These are phyloP conservation scores for Saccharum spontaneum DNA, from an alignment of 176 grass and related monocot species.

Conservation along the genomic window DNA sequence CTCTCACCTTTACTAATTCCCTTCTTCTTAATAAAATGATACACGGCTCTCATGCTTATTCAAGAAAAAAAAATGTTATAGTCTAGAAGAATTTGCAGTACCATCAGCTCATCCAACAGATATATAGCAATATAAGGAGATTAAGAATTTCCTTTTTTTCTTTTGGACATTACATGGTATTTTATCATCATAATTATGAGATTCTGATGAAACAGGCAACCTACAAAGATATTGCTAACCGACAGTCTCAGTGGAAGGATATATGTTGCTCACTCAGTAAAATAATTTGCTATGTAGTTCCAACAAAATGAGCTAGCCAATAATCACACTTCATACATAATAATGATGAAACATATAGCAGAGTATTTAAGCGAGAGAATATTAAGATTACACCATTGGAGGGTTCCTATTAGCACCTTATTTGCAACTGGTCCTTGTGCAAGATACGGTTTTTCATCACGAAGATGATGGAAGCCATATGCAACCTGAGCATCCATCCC, in stretches of 20 bases:
- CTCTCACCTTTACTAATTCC: neutral
- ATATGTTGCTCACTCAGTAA: neutral
- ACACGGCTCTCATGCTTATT: neutral
- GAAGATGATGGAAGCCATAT: conserved; percentile 87
- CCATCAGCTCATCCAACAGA: conserved; percentile 12
- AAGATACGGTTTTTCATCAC: conserved; percentile 90
- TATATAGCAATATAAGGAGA: neutral
- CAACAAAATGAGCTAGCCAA: neutral
- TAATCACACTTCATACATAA: neutral
- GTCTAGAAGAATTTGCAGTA: neutral
- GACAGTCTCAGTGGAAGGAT: neutral
- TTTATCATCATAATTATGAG: neutral
- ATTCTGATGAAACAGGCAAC: conserved; percentile 2
- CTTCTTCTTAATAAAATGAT: neutral
- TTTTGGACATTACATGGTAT: neutral
- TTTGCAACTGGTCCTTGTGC: conserved; percentile 91
- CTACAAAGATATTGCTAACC: neutral
- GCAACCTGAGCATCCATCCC: conserved; percentile 99
- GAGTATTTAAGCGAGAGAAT: neutral
- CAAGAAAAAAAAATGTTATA: neutral
- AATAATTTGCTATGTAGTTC: neutral
- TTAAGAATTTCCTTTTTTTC: neutral
- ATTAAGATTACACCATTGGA: conserved; percentile 3
- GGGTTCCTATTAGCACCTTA: conserved; percentile 58
- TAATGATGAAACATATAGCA: neutral